Evolutionary conservation across 192 early-diverging fungal species (phyloP).

Genomic region (Backusella mclennaniae): DNA sequence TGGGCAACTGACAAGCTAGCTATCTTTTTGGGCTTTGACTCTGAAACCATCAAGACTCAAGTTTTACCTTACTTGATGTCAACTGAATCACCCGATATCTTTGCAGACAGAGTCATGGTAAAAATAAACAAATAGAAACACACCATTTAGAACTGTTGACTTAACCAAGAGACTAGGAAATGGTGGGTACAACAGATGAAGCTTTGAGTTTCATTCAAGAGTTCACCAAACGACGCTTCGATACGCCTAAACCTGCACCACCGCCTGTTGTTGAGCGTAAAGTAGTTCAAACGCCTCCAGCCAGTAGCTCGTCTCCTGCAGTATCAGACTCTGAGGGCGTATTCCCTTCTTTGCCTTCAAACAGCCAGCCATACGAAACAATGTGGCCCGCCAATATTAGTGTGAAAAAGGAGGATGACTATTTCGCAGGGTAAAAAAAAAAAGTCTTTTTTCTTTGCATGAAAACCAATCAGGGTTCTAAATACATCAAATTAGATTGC

Average conservation of each 20-base stretch:
- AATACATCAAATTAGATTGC: background rate
- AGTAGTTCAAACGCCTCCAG: background rate
- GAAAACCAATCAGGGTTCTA: background rate
- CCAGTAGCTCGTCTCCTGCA: background rate
- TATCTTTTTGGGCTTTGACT: constrained; percentile 39
- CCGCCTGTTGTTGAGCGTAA: constrained; percentile 8
- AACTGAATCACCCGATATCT: constrained; percentile 17
- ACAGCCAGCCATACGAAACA: constrained; percentile 1
- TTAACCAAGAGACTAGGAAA: constrained; percentile 12
- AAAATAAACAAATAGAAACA: background rate
- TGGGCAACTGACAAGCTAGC: constrained; percentile 38
- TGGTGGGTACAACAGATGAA: constrained; percentile 28
- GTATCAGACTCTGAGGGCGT: constrained; percentile 3
- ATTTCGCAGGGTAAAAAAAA: background rate
- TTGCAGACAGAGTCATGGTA: constrained; percentile 34
- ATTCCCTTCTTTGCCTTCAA: constrained; percentile 21
- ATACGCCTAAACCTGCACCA: constrained; percentile 8
- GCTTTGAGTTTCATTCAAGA: constrained; percentile 34
- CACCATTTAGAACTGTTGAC: background rate
- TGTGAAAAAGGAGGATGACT: constrained; percentile 20
- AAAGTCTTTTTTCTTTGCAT: background rate
- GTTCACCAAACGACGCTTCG: constrained; percentile 28
- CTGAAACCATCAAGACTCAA: constrained; percentile 34
- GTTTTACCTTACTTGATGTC: constrained; percentile 39
- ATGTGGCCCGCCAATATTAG: constrained; percentile 23